These are phyloP conservation scores for Leccinum fuscescens DNA, from an alignment of 1,284 basidiomycete species.

Conservation along the genomic window DNA sequence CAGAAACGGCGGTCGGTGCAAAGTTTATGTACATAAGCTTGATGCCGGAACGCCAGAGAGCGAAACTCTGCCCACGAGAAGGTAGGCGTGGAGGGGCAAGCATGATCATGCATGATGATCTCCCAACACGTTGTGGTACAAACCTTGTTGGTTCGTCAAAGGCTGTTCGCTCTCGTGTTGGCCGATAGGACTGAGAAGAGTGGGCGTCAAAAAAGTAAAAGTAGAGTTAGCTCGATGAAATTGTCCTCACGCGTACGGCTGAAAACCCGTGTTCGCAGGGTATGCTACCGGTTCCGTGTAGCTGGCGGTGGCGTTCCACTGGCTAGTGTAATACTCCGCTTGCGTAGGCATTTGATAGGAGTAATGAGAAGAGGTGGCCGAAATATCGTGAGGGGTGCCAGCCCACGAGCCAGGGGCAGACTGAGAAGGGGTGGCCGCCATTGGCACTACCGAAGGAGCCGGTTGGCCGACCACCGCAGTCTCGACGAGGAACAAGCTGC, in stretches of 20 bases:
- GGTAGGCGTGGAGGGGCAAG: constrained; percentile 6
- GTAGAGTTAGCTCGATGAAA: neutral
- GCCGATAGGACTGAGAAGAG: constrained; percentile 5
- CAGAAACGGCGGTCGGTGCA: constrained; percentile 4
- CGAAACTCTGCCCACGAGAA: constrained; percentile 1
- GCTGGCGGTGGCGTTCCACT: neutral
- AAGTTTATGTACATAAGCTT: constrained; percentile 14
- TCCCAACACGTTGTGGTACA: constrained; percentile 12
- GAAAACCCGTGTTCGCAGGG: constrained; percentile 7
- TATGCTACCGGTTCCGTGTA: constrained; percentile 4
- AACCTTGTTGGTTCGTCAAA: constrained; percentile 2
- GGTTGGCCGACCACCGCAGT: constrained; percentile 6
- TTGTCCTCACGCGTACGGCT: constrained; percentile 19
- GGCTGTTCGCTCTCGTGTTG: constrained; percentile 15
- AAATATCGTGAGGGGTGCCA: constrained; percentile 8
- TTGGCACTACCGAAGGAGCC: constrained; percentile 1
- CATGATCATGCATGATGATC: constrained; percentile 1
- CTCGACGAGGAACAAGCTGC: constrained; percentile 23
- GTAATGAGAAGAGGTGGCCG: constrained; percentile 6
- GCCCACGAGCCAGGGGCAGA: constrained; percentile 15
- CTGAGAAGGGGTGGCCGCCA: neutral
- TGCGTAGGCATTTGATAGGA: constrained; percentile 1
- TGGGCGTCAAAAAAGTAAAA: constrained; percentile 3
- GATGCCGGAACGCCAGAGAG: neutral
- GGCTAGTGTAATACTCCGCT: neutral